Percentiles rank a stretch among this genome's conserved stretches.
These are phyloP conservation scores for Diplotaxis tenuifolia DNA, from an alignment of 345 rosid species.

Conservation along the genomic window DNA sequence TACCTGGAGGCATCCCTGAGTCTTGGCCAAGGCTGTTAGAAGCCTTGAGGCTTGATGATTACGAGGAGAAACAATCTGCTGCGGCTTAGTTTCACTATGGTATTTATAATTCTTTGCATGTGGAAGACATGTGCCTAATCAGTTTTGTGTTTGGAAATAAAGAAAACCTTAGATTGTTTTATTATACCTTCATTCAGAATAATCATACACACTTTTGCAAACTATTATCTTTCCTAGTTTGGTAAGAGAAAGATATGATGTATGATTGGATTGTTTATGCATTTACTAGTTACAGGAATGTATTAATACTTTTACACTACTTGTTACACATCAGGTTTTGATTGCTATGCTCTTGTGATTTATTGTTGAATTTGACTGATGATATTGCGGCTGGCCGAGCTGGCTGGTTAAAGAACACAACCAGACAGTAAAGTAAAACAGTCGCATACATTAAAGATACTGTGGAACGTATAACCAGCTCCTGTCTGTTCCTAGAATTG, in stretches of 20 bases:
- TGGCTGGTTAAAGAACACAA: constrained; percentile 65
- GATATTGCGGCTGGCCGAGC: constrained; percentile 85
- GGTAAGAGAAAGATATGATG: too few species aligned
- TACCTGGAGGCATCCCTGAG: constrained; percentile 94
- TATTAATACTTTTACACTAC: constrained; percentile 16
- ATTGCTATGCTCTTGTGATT: background rate
- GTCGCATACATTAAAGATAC: constrained; percentile 50
- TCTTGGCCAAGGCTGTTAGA: constrained; percentile 96
- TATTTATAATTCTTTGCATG: constrained; percentile 56
- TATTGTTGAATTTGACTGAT: constrained; percentile 6
- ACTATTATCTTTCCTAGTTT: too few species aligned
- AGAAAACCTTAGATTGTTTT: constrained; percentile 20
- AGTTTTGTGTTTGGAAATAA: constrained; percentile 49
- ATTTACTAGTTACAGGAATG: constrained; percentile 23
- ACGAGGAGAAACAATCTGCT: constrained; percentile 66
- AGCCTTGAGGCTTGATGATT: constrained; percentile 79
- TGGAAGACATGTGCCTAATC: constrained; percentile 45
- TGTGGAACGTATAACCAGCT: constrained; percentile 60
- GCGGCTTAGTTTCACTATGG: constrained; percentile 51
- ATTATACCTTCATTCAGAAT: constrained; percentile 21
- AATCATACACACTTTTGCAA: constrained; percentile 25
- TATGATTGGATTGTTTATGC: constrained; percentile 33
- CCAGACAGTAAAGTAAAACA: constrained; percentile 78
- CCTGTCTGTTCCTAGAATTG: constrained; percentile 56
- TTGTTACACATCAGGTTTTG: constrained; percentile 13